phyloP scores from a whole-genome alignment of 2,329 filamentous ascomycete genomes.

The Helotiales sp. region DNA sequence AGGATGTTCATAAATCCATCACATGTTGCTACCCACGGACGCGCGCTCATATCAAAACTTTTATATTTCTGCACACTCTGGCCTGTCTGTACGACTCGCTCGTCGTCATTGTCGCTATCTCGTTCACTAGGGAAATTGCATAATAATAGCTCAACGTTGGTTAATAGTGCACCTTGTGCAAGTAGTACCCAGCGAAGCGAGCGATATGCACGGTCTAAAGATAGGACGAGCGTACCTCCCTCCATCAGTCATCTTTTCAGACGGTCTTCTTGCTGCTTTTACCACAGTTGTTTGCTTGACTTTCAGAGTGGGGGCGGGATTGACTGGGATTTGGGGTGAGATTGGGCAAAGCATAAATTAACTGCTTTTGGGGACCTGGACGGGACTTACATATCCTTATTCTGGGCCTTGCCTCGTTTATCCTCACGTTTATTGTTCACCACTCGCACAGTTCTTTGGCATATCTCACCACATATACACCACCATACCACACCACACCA shows the following conservation, averaged over 20 bases:
- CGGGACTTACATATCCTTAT: not conserved
- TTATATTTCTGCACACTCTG: slow-evolving; percentile 22
- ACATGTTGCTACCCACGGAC: slow-evolving; percentile 23
- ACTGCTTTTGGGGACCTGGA: slow-evolving; percentile 2
- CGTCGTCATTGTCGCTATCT: not conserved
- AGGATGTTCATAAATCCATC: slow-evolving; percentile 14
- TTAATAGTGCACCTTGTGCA: slow-evolving; percentile 24
- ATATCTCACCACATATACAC: too few relatives aligned
- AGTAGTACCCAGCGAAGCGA: not conserved
- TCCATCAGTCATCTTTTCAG: slow-evolving; percentile 8
- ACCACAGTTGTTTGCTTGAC: not conserved
- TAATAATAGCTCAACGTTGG: slow-evolving; percentile 22
- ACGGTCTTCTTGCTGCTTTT: slow-evolving; percentile 18
- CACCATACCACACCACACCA: slow-evolving; percentile 7
- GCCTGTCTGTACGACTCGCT: slow-evolving; percentile 20
- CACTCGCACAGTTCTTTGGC: not conserved
- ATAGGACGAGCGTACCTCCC: slow-evolving; percentile 17
- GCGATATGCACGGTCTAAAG: slow-evolving; percentile 13
- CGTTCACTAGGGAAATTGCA: slow-evolving; percentile 21
- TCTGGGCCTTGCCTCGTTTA: not conserved
- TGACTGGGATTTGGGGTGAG: not conserved
- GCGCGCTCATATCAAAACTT: slow-evolving; percentile 14
- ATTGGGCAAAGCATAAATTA: not conserved
- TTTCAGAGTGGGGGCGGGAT: slow-evolving; percentile 5
- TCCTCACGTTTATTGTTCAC: not conserved